These are phyloP conservation scores for Fusarium protoensiforme DNA, from an alignment of 2,329 filamentous ascomycete species.

Conservation along the genomic window DNA sequence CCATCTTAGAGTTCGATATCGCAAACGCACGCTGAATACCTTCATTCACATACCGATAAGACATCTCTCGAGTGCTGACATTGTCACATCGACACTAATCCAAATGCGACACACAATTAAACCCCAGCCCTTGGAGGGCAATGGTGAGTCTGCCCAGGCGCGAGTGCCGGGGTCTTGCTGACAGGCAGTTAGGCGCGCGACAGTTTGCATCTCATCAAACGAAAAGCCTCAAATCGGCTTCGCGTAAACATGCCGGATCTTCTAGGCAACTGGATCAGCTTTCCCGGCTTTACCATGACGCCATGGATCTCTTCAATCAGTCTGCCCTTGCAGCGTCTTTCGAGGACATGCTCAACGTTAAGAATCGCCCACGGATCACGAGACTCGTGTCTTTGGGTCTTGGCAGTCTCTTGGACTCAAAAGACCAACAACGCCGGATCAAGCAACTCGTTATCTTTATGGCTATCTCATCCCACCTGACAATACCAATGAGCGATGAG, in stretches of 20 bases:
- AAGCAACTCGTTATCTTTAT: constrained; percentile 39
- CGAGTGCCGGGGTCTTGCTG: not conserved
- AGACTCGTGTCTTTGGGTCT: constrained; percentile 34
- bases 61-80: not conserved
- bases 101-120: constrained; percentile 27
- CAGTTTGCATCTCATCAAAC: constrained; percentile 9
- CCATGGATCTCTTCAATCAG: constrained; percentile 19
- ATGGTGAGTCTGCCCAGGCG: constrained; percentile 2
- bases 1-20: not conserved
- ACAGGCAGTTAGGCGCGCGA: not conserved
- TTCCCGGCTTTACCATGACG: constrained; percentile 24
- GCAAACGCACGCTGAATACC: not conserved
- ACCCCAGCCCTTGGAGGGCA: not conserved
- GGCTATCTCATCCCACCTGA: constrained; percentile 29
- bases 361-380: constrained; percentile 29
- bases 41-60: not conserved
- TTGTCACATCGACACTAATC: not conserved
- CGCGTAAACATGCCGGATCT: constrained; percentile 13
- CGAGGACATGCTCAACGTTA: constrained; percentile 31
- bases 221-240: not conserved
- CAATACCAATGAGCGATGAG: not conserved
- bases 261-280: constrained; percentile 32
- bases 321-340: constrained; percentile 26
- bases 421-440: constrained; percentile 37
- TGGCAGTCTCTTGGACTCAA: constrained; percentile 33